Percentiles rank a stretch among this genome's conserved stretches.
phyloP scores from a whole-genome alignment of 2,329 filamentous ascomycete species.

The Periglandula ipomoeae region DNA sequence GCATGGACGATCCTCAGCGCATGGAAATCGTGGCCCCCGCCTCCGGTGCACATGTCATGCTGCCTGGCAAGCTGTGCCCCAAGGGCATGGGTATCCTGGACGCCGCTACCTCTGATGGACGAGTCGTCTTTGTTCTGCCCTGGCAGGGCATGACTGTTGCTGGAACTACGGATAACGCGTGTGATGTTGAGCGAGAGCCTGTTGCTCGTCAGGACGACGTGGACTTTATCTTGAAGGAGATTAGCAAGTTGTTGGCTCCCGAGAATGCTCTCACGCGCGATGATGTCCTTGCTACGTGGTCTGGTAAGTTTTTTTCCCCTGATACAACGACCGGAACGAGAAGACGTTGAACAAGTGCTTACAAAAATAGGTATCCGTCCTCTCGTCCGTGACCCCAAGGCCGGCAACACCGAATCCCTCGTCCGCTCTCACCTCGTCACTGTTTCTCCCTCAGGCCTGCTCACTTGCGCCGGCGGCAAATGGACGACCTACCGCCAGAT shows the following conservation, averaged over 20 bases:
- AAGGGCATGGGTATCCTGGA: constrained; percentile 77
- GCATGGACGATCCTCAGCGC: constrained; percentile 64
- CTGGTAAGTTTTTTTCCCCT: constrained; percentile 38
- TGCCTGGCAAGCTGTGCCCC: constrained; percentile 71
- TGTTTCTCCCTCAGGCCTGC: constrained; percentile 61
- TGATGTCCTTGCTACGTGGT: constrained; percentile 75
- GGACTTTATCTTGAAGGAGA: constrained; percentile 71
- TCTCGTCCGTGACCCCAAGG: constrained; percentile 71
- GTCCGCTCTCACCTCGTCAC: constrained; percentile 76
- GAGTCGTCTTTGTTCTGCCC: constrained; percentile 79
- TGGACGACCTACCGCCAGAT: constrained; percentile 88
- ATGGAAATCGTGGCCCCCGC: constrained; percentile 70
- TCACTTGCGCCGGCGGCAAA: constrained; percentile 77
- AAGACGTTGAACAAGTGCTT: no score
- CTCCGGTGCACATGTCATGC: constrained; percentile 74
- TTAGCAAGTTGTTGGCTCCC: constrained; percentile 65
- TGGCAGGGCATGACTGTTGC: constrained; percentile 85
- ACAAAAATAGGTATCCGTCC: constrained; percentile 64
- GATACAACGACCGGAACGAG: no score
- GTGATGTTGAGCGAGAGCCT: constrained; percentile 58
- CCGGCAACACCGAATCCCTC: constrained; percentile 72
- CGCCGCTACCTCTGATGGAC: constrained; percentile 72
- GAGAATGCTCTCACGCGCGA: constrained; percentile 65
- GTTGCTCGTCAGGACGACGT: constrained; percentile 69
- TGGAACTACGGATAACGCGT: constrained; percentile 71